phyloP scores from a whole-genome alignment of 176 grass and related monocot species.

The Bromus sterilis region DNA sequence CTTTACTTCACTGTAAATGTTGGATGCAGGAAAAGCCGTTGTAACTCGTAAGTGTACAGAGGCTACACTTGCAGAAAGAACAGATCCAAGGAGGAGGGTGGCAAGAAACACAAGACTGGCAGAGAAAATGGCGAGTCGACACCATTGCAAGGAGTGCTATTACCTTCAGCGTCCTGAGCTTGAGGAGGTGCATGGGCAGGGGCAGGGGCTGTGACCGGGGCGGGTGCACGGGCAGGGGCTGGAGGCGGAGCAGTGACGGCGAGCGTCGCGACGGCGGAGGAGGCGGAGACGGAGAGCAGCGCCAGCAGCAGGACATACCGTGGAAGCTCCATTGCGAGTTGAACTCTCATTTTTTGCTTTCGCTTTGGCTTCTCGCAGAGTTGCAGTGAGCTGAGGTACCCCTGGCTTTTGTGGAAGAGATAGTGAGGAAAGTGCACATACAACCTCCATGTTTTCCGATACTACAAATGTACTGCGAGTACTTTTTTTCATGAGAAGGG shows the following conservation, averaged over 20 bases:
- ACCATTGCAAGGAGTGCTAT: too few relatives aligned
- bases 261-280: conserved; percentile 22
- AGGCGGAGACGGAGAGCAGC: conserved; percentile 9
- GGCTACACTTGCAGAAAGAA: not conserved
- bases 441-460: fast-evolving
- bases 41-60: not conserved
- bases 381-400: too few relatives aligned
- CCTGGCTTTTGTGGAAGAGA: not conserved
- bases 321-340: conserved; percentile 30
- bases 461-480: too few relatives aligned
- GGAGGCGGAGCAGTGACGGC: conserved; percentile 25
- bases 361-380: not conserved
- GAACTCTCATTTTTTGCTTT: not conserved
- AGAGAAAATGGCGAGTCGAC: not conserved
- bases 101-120: not conserved
- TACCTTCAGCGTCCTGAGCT: conserved; percentile 30
- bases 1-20: not conserved
- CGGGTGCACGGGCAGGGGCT: not conserved
- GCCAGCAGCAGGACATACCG: conserved; percentile 3
- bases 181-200: conserved; percentile 2
- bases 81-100: not conserved
- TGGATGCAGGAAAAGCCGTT: not conserved
- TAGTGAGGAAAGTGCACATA: not conserved
- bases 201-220: not conserved
- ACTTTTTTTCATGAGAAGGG: too few relatives aligned